Percentiles rank a stretch among this genome's conserved stretches.
Conservation (phyloP, 208 protist genomes). For the Crithidia brevicula region DNA sequence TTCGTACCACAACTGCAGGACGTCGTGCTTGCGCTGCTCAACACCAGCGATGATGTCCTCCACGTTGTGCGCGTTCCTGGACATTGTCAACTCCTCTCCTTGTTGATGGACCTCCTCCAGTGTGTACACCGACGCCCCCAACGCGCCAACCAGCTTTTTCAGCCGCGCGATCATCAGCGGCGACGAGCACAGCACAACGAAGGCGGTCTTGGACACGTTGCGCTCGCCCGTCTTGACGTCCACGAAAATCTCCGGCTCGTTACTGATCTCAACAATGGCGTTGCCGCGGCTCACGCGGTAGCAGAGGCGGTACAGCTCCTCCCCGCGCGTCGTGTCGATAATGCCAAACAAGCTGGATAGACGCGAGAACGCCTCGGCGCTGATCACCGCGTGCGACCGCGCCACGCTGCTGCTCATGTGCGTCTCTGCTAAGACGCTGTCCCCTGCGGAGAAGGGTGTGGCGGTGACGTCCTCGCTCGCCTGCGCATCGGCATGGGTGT, state of each 20-base stretch:
- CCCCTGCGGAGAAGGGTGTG: neutral
- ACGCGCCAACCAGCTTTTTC: constrained; percentile 95
- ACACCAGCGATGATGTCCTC: constrained; percentile 32
- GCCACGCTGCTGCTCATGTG: constrained; percentile 43
- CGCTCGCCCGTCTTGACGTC: constrained; percentile 82
- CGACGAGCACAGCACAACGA: constrained; percentile 97
- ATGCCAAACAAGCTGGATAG: constrained; percentile 96
- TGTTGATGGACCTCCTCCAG: constrained; percentile 23
- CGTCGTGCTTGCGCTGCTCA: constrained; percentile 39
- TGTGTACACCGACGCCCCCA: constrained; percentile 93
- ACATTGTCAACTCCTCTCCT: constrained; percentile 10
- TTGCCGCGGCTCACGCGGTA: constrained; percentile 97
- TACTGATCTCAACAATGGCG: constrained; percentile 87
- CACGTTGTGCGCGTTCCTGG: constrained; percentile 18
- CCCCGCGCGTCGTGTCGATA: constrained; percentile 84
- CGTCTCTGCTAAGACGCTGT: constrained; percentile 19
- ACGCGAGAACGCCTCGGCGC: constrained; percentile 27
- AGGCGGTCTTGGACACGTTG: constrained; percentile 92
- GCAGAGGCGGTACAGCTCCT: constrained; percentile 93
- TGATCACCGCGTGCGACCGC: constrained; percentile 23
- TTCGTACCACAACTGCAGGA: constrained; percentile 47
- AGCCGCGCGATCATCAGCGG: constrained; percentile 89
- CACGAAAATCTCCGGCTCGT: constrained; percentile 90
- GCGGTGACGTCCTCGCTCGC: constrained; percentile 66
- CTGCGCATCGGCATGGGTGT: constrained; percentile 58